phyloP scores from a whole-genome alignment of 2,329 filamentous ascomycete genomes.

The Neospermospora avenae region DNA sequence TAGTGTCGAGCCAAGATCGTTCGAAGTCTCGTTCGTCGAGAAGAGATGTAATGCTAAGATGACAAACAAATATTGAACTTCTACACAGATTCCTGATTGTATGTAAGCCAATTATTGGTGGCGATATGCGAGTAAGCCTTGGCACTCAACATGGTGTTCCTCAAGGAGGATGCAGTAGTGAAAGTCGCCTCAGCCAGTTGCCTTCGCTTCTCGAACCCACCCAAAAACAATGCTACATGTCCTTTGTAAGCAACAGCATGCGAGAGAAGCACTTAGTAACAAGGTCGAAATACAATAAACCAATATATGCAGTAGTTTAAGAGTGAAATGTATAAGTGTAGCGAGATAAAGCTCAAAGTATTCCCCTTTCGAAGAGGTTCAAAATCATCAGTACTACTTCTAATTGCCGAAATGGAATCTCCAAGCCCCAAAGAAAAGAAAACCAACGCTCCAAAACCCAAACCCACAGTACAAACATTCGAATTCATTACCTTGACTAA shows the following conservation, averaged over 20 bases:
- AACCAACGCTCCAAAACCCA: not conserved
- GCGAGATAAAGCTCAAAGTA: not conserved
- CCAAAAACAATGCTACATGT: not conserved
- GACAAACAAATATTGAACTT: not conserved
- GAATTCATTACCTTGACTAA: constrained; percentile 1
- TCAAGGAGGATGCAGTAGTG: not conserved
- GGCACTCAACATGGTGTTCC: not conserved
- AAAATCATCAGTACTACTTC: not conserved
- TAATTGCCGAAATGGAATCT: not conserved
- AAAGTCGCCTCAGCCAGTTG: not conserved
- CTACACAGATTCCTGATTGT: not conserved
- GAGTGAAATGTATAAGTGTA: not conserved
- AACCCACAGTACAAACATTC: not conserved
- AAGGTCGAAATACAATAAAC: not conserved
- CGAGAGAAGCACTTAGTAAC: not conserved
- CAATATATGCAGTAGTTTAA: not conserved
- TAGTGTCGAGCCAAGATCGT: too few relatives aligned
- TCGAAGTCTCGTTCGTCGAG: too few relatives aligned
- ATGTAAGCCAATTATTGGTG: not conserved
- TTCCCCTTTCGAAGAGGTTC: not conserved
- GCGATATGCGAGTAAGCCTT: not conserved
- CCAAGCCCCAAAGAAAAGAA: not conserved
- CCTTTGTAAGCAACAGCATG: not conserved
- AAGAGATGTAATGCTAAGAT: not conserved
- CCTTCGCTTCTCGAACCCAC: too few relatives aligned